Percentiles rank a stretch among this genome's conserved stretches.
Evolutionary conservation across 176 grass and related monocot species (phyloP).

Genomic region (Pharus latifolius): DNA sequence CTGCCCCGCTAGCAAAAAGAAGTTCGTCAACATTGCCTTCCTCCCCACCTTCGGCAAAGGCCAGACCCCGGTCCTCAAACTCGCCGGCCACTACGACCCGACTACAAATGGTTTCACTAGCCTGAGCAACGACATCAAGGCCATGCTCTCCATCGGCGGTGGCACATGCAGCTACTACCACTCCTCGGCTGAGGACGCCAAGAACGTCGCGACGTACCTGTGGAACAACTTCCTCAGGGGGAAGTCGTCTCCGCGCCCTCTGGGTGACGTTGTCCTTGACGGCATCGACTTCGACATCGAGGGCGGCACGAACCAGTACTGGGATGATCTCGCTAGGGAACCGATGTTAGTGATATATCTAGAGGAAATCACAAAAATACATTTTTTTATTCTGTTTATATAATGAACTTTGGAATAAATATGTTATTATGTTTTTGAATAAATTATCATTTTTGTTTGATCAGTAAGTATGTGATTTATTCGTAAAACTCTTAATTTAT

Average conservation of each 20-base stretch:
- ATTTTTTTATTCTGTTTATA: too few species aligned
- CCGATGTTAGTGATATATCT: too few species aligned
- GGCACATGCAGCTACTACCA: constrained; percentile 26
- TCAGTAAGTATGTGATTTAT: too few species aligned
- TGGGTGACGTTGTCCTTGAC: constrained; percentile 22
- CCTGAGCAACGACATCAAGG: constrained; percentile 37
- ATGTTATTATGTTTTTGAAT: too few species aligned
- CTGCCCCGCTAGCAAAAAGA: constrained; percentile 11
- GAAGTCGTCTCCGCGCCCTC: constrained; percentile 20
- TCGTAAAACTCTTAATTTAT: too few species aligned
- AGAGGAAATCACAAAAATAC: too few species aligned
- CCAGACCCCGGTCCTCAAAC: constrained; percentile 27
- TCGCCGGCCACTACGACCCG: constrained; percentile 52
- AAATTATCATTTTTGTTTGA: too few species aligned
- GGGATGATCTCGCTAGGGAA: constrained; percentile 57
- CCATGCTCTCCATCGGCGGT: constrained; percentile 47
- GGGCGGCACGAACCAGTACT: constrained; percentile 40
- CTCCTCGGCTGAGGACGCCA: constrained; percentile 15
- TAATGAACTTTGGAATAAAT: too few species aligned
- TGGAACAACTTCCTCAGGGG: constrained; percentile 43
- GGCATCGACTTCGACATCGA: constrained; percentile 56
- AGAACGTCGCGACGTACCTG: constrained; percentile 10
- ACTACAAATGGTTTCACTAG: constrained; percentile 16
- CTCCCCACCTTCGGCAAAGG: constrained; percentile 43
- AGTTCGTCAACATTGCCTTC: constrained; percentile 40